Percentiles rank a stretch among this genome's conserved stretches.
phyloP scores from a whole-genome alignment of 2,329 filamentous ascomycete species.

The Pleoardoris graminearum region DNA sequence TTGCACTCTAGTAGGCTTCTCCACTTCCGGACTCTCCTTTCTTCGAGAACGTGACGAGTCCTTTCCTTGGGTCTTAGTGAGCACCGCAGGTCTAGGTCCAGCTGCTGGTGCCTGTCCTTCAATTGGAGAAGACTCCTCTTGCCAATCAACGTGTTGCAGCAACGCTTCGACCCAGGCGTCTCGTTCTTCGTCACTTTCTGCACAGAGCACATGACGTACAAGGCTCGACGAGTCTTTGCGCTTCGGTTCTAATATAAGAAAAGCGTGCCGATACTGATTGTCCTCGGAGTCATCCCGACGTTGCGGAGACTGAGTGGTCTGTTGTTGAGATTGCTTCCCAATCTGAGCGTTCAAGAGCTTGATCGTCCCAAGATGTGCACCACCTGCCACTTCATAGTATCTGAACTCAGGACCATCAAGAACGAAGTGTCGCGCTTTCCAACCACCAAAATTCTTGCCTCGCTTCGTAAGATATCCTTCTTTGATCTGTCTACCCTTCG shows the following conservation, averaged over 20 bases:
- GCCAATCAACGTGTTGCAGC: slow-evolving; percentile 83
- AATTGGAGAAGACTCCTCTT: slow-evolving; percentile 48
- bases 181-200: slow-evolving; percentile 89
- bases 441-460: slow-evolving; percentile 98
- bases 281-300: slow-evolving; percentile 74
- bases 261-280: slow-evolving; percentile 95
- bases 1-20: slow-evolving; percentile 45
- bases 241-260: slow-evolving; percentile 92
- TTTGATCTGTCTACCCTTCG: slow-evolving; percentile 66
- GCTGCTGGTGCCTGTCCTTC: slow-evolving; percentile 50
- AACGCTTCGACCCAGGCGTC: slow-evolving; percentile 93
- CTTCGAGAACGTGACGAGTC: slow-evolving; percentile 32
- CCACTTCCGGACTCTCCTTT: slow-evolving; percentile 46
- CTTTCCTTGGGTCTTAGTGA: slow-evolving; percentile 49
- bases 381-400: slow-evolving; percentile 90
- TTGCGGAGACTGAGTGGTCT: slow-evolving; percentile 63
- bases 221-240: slow-evolving; percentile 88
- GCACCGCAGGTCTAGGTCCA: slow-evolving; percentile 19
- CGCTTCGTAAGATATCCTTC: slow-evolving; percentile 94
- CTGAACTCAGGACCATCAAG: slow-evolving; percentile 73
- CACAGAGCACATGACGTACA: slow-evolving; percentile 91
- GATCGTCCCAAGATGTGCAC: slow-evolving; percentile 88
- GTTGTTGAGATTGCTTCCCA: slow-evolving; percentile 79
- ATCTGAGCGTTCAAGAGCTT: slow-evolving; percentile 91
- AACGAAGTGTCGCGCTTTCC: slow-evolving; percentile 83